A percentile compares a stretch with the other conserved stretches of the same genome.
Conservation (phyloP, 148 eudicot genomes). For the Polygonum maritimum region DNA sequence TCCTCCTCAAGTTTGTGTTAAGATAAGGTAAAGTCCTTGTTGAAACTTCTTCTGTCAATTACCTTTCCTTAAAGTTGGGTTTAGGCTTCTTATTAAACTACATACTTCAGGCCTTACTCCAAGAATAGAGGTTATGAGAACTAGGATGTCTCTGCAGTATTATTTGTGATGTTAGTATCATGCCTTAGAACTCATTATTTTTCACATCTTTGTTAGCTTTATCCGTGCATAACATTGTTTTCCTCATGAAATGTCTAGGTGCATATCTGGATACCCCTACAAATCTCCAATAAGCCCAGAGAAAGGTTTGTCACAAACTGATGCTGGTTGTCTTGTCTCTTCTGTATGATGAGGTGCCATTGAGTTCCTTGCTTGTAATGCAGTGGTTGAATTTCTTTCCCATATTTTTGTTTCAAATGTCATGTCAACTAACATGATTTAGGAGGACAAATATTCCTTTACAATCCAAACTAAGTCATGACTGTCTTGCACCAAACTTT, state of each 20-base stretch:
- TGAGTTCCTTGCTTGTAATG: conserved; percentile 6
- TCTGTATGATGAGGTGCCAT: conserved; percentile 76
- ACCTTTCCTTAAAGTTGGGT: conserved; percentile 9
- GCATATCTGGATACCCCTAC: conserved; percentile 82
- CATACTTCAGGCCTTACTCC: conserved; percentile 65
- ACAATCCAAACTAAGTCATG: not conserved
- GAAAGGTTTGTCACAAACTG: conserved; percentile 69
- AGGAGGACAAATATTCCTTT: not conserved
- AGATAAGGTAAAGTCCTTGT: conserved; percentile 48
- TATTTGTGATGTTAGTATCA: conserved; percentile 63
- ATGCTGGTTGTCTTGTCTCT: conserved; percentile 66
- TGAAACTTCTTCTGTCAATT: conserved; percentile 3
- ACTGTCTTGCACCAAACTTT: not conserved
- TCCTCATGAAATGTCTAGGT: conserved; percentile 31
- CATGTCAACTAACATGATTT: not conserved
- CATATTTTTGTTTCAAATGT: not conserved
- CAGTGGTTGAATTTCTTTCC: not conserved
- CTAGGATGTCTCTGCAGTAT: conserved; percentile 71
- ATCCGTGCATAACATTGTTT: not conserved
- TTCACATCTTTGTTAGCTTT: conserved; percentile 8
- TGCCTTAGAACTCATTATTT: not conserved
- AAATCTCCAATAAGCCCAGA: conserved; percentile 72
- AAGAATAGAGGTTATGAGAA: conserved; percentile 88
- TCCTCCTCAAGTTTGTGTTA: conserved; percentile 60
- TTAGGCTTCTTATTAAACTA: conserved; percentile 5